Base-by-base conservation (phyloP, 2,329 filamentous ascomycete genomes). In the Sarocladium oryzae region DNA sequence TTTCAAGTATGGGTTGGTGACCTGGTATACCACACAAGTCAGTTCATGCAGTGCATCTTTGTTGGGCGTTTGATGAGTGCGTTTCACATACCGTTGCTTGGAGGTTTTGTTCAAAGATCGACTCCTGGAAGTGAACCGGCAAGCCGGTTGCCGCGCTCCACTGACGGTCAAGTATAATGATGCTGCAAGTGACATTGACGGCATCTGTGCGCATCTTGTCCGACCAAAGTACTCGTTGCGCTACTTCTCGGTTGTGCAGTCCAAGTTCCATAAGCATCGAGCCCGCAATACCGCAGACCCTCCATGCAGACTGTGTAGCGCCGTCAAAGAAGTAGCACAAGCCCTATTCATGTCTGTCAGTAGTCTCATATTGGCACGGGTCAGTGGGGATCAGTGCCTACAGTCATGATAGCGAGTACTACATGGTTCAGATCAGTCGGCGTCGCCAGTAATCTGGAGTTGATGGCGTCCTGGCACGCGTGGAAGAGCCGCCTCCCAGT, bases 261-360 rank as follows among this genome's bases (percentile, higher is more conserved):
- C 61, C 61, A 2, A 63, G 58, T 21, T 63, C 61, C 60, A 63
- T 59, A 8, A 60, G 10, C 51, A 62, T 60, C 2, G 56, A 55
- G 1, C 61, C 61, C 4, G 61, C 61, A 3, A 57, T 54, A 0
- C 61, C 60, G 1, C 60, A 63, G 59, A 63, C 60, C 2, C 61
- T 56, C 60, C 58, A 62, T 2, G 61, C 60, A 15, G 53, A 57
- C 1, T 56, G 58, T 0, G 54, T 53, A 40, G 53, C 53, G 1
- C 58, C 61, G 8, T 60, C 52, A 26, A 63, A 63, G 37, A 57
- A 62, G 24, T 60, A 53, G 9, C 61, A 63, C 9, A 51, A 33
- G 13, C 54, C 55, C 55, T 54, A 16, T n/a, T n/a, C n/a, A n/a
- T n/a, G n/a, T n/a, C n/a, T n/a, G n/a, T n/a, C n/a, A n/a, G n/a